Conservation (phyloP, 441 rosid species). For the Arabidopsis lyrata region DNA sequence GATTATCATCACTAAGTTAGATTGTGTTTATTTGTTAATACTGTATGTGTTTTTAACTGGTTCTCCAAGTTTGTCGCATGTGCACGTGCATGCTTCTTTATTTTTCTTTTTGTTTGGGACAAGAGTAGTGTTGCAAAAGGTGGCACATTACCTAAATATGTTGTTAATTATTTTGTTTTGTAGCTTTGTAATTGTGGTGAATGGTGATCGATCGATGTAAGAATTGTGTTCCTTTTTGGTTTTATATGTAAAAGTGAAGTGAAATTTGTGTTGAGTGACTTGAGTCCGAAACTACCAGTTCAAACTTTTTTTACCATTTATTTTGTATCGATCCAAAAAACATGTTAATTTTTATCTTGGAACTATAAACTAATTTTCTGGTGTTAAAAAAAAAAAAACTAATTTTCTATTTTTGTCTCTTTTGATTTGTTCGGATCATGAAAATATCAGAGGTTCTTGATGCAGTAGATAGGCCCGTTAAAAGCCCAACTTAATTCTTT, state of each 20-base stretch:
- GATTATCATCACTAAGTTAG: constrained; percentile 30
- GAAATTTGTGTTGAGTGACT: background rate
- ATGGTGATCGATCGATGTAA: constrained; percentile 30
- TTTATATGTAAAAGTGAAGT: background rate
- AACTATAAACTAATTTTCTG: background rate
- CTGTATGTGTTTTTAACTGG: background rate
- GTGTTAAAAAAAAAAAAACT: no score
- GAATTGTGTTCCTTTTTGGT: constrained; percentile 18
- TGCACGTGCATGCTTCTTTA: constrained; percentile 35
- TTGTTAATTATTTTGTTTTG: background rate
- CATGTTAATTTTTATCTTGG: background rate
- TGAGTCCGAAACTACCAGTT: background rate
- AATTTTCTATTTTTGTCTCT: no score
- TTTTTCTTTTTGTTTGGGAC: constrained; percentile 17
- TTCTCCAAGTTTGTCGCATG: constrained; percentile 37
- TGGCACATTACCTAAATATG: constrained; percentile 39
- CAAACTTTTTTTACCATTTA: background rate
- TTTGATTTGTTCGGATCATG: background rate
- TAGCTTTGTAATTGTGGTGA: constrained; percentile 27
- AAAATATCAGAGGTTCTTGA: background rate
- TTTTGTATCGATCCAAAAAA: background rate
- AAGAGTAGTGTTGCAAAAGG: constrained; percentile 35
- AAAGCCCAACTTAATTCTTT: constrained; percentile 17
- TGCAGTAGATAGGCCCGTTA: constrained; percentile 25
- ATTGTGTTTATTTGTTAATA: constrained; percentile 36